phyloP scores from a whole-genome alignment of 306 rosid species.

The Leucaena leucocephala region DNA sequence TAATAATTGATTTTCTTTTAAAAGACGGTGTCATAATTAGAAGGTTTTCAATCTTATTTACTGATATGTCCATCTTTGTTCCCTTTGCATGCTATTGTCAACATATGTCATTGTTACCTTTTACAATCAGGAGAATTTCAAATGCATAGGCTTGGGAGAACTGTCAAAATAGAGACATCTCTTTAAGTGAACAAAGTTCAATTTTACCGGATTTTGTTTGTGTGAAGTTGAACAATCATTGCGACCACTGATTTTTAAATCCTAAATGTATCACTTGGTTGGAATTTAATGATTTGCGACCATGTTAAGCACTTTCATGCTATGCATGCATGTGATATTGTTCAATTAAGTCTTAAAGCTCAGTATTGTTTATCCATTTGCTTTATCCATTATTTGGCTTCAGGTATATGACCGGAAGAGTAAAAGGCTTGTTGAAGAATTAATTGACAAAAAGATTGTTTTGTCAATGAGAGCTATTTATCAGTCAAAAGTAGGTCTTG shows the following conservation, averaged over 20 bases:
- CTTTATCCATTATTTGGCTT: slow-evolving; percentile 33
- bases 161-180: slow-evolving; percentile 28
- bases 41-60: slow-evolving; percentile 27
- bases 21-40: slow-evolving; percentile 22
- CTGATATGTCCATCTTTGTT: slow-evolving; percentile 21
- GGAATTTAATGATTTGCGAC: background rate
- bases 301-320: background rate
- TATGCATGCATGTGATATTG: background rate
- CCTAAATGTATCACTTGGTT: slow-evolving; percentile 1
- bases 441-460: slow-evolving; percentile 83
- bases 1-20: slow-evolving; percentile 11
- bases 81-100: slow-evolving; percentile 28
- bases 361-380: slow-evolving; percentile 16
- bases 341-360: background rate
- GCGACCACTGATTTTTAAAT: slow-evolving; percentile 15
- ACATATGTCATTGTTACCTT: slow-evolving; percentile 1
- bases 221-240: slow-evolving; percentile 20
- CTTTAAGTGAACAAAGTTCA: slow-evolving; percentile 9
- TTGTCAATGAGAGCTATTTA: slow-evolving; percentile 98
- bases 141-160: slow-evolving; percentile 22
- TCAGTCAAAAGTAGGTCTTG: slow-evolving; percentile 92
- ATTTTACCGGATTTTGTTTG: background rate
- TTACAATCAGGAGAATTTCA: slow-evolving; percentile 5
- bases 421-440: slow-evolving; percentile 87
- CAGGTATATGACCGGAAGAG: slow-evolving; percentile 91